These are phyloP conservation scores for grape (Vitis vinifera) DNA, from an alignment of 164 flowering plant species.

Conservation along the genomic window DNA sequence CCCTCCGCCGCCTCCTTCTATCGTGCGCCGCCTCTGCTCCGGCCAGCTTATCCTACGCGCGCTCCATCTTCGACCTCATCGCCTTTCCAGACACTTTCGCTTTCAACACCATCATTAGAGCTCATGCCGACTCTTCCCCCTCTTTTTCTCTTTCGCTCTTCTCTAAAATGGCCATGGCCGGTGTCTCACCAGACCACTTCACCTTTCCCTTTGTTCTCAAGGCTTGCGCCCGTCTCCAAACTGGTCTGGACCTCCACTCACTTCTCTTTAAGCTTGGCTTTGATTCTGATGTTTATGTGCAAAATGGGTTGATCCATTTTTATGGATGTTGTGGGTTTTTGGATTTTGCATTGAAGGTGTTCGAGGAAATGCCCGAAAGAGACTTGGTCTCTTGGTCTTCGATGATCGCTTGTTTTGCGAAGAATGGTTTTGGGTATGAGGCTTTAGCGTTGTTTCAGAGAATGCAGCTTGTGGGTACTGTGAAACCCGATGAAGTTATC, in stretches of 20 bases:
- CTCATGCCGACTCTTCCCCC: conserved; percentile 22
- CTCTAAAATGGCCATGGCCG: conserved; percentile 15
- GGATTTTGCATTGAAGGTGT: conserved; percentile 25
- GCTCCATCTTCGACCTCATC: conserved; percentile 22
- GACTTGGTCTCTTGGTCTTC: conserved; percentile 52
- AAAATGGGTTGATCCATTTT: conserved; percentile 32
- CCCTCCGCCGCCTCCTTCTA: conserved; percentile 22
- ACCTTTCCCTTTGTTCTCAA: conserved; percentile 50
- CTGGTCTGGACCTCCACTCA: conserved; percentile 26
- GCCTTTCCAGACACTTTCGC: conserved; percentile 27
- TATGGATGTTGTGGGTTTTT: conserved; percentile 32
- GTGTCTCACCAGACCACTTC: conserved; percentile 25
- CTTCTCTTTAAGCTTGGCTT: conserved; percentile 35
- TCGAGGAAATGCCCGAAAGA: conserved; percentile 32
- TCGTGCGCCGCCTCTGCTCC: conserved; percentile 19
- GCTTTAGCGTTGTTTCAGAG: conserved; percentile 34
- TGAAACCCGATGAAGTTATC: conserved; percentile 39
- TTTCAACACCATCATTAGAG: conserved; percentile 31
- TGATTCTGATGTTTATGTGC: conserved; percentile 28
- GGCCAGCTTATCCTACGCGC: conserved; percentile 18
- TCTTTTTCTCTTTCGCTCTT: conserved; percentile 21
- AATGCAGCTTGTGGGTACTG: conserved; percentile 36
- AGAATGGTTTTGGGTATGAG: conserved; percentile 30
- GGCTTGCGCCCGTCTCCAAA: conserved; percentile 34
- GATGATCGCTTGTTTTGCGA: conserved; percentile 28